Evolutionary conservation across 1,284 basidiomycete genomes (phyloP).

Genomic region (Ceratobasidium sp.): DNA sequence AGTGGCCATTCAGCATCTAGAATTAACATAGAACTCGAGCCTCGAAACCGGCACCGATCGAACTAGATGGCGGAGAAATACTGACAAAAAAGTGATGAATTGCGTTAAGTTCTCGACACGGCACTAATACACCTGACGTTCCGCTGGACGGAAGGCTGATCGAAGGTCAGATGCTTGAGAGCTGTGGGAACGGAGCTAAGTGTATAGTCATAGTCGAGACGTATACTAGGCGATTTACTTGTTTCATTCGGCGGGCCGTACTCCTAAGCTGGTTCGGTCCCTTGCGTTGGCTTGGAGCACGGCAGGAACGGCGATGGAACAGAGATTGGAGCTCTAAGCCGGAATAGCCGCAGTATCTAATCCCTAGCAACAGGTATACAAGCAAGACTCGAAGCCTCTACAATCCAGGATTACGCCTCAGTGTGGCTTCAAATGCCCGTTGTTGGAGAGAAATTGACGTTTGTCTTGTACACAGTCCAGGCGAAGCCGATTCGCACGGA

Average conservation of each 20-base stretch:
- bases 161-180: background rate
- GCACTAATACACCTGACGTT: background rate
- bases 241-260: background rate
- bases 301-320: background rate
- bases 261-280: background rate
- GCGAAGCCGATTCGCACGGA: too few species aligned
- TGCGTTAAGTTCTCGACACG: slow-evolving; percentile 3
- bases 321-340: background rate
- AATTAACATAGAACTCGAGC: background rate
- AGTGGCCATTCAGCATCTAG: background rate
- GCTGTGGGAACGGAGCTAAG: slow-evolving; percentile 1
- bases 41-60: background rate
- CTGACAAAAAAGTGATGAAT: background rate
- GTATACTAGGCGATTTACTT: background rate
- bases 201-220: background rate
- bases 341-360: background rate
- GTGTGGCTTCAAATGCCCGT: too few species aligned
- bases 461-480: too few species aligned
- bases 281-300: background rate
- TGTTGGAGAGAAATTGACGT: too few species aligned
- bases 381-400: too few species aligned
- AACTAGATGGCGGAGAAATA: slow-evolving; percentile 3
- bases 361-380: too few species aligned
- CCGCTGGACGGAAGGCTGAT: background rate
- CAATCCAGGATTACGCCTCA: too few species aligned